Conservation (phyloP, 2,329 filamentous ascomycete species). For the Scytalidium sp. region DNA sequence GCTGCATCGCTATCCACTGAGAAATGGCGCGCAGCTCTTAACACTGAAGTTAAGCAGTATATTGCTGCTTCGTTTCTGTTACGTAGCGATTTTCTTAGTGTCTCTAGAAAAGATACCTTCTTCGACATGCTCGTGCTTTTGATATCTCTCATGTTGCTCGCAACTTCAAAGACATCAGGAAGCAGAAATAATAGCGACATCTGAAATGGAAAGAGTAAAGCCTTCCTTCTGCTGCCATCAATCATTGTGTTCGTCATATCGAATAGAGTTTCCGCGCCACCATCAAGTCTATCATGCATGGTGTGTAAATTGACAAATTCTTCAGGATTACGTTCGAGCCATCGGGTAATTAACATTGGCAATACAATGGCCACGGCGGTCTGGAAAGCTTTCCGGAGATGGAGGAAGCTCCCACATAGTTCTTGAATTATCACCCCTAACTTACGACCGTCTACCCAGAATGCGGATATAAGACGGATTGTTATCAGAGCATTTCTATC, state of each 20-base stretch:
- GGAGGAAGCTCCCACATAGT: slow-evolving; percentile 63
- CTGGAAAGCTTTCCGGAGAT: slow-evolving; percentile 62
- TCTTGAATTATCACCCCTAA: slow-evolving; percentile 62
- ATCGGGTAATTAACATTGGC: slow-evolving; percentile 61
- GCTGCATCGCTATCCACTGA: slow-evolving; percentile 57
- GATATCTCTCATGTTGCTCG: slow-evolving; percentile 62
- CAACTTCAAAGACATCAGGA: slow-evolving; percentile 68
- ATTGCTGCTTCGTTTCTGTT: slow-evolving; percentile 65
- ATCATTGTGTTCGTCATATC: slow-evolving; percentile 64
- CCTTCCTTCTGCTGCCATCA: slow-evolving; percentile 54
- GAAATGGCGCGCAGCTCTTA: slow-evolving; percentile 63
- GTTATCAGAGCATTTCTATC: slow-evolving; percentile 45
- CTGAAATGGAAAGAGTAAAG: slow-evolving; percentile 59
- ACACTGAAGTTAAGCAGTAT: slow-evolving; percentile 61
- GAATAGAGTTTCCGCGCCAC: slow-evolving; percentile 63
- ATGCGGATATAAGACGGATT: slow-evolving; percentile 57
- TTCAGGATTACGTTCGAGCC: slow-evolving; percentile 62
- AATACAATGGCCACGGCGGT: slow-evolving; percentile 59
- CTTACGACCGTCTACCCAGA: slow-evolving; percentile 63
- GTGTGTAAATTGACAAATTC: slow-evolving; percentile 65
- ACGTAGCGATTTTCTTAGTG: slow-evolving; percentile 58
- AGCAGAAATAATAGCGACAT: slow-evolving; percentile 60
- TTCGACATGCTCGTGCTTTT: slow-evolving; percentile 62
- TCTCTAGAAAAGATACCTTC: slow-evolving; percentile 64
- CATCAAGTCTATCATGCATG: slow-evolving; percentile 59